Conservation (phyloP, 2,329 filamentous ascomycete species). For the Phialemoniopsis sp. region DNA sequence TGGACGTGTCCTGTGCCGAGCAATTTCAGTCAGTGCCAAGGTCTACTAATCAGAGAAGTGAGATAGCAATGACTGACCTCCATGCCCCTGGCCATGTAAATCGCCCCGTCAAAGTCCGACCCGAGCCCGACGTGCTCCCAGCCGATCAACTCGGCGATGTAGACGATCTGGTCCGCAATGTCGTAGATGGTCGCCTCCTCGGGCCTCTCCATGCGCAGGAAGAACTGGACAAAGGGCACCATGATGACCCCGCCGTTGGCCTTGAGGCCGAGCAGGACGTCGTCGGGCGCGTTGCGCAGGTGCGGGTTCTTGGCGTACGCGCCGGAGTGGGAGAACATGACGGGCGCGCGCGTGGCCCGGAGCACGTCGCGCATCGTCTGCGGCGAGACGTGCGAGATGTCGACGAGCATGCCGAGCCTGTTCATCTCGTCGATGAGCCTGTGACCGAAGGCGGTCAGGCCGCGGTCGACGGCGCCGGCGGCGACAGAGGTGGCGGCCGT, state of each 20-base stretch:
- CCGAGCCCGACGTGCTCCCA: constrained; percentile 85
- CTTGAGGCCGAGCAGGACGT: constrained; percentile 14
- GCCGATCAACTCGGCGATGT: constrained; percentile 79
- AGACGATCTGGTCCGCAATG: constrained; percentile 69
- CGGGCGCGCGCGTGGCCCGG: constrained; percentile 8
- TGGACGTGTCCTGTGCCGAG: too few relatives aligned
- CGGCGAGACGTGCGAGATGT: constrained; percentile 12
- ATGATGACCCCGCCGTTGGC: constrained; percentile 2
- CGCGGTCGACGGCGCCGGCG: constrained; percentile 3
- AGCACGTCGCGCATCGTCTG: constrained; percentile 10
- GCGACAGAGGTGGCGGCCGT: constrained; percentile 12
- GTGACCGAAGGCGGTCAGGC: constrained; percentile 12
- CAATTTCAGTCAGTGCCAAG: too few relatives aligned
- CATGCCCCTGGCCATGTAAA: constrained; percentile 61
- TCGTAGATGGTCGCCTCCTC: constrained; percentile 21
- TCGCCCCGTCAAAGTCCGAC: constrained; percentile 82
- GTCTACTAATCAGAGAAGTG: too few relatives aligned
- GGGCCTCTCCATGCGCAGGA: background rate
- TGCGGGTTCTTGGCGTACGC: constrained; percentile 10
- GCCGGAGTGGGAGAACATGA: constrained; percentile 12
- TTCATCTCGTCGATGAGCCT: constrained; percentile 20
- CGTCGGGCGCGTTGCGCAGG: constrained; percentile 27
- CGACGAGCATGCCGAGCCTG: constrained; percentile 18
- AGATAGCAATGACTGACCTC: too few relatives aligned
- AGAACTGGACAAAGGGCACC: constrained; percentile 1